Percentiles rank a stretch among this genome's conserved stretches.
These are phyloP conservation scores for Magnusiomyces paraingens DNA, from an alignment of 1,139 yeast genomes.

Conservation along the genomic window DNA sequence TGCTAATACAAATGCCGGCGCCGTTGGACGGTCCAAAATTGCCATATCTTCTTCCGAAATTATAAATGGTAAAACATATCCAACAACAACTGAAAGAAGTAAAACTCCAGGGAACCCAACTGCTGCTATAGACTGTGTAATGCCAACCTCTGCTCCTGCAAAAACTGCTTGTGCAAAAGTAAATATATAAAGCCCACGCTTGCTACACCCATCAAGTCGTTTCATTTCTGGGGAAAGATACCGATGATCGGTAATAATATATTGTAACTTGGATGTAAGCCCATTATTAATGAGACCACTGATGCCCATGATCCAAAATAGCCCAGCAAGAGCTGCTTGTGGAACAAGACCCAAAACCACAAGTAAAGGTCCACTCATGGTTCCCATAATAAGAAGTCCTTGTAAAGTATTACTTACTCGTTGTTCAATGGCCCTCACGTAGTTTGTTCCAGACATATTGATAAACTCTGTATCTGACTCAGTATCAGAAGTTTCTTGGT, in stretches of 20 bases:
- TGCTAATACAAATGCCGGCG: constrained; percentile 49
- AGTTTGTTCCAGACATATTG: constrained; percentile 2
- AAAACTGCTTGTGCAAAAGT: constrained; percentile 40
- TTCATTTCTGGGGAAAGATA: constrained; percentile 27
- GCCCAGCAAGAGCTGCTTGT: constrained; percentile 86
- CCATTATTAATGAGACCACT: constrained; percentile 66
- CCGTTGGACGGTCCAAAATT: constrained; percentile 67
- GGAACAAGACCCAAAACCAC: constrained; percentile 82
- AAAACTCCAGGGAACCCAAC: constrained; percentile 91
- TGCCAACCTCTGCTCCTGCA: constrained; percentile 66
- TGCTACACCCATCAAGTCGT: constrained; percentile 27
- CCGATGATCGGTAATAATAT: constrained; percentile 52
- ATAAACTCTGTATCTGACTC: constrained; percentile 6
- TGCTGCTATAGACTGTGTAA: constrained; percentile 83
- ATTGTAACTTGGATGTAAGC: constrained; percentile 57
- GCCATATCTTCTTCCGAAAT: constrained; percentile 58
- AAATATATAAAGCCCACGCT: constrained; percentile 46
- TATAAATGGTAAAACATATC: constrained; percentile 52
- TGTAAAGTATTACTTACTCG: constrained; percentile 77
- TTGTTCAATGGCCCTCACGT: constrained; percentile 71
- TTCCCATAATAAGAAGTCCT: constrained; percentile 74
- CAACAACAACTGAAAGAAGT: constrained; percentile 58
- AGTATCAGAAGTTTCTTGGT: constrained; percentile 18
- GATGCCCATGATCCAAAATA: constrained; percentile 89
- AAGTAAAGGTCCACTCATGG: constrained; percentile 85